A percentile compares a stretch with the other conserved stretches of the same genome.
Evolutionary conservation across 805 yeast genomes (phyloP).

Genomic region (Ogataea neopini): DNA sequence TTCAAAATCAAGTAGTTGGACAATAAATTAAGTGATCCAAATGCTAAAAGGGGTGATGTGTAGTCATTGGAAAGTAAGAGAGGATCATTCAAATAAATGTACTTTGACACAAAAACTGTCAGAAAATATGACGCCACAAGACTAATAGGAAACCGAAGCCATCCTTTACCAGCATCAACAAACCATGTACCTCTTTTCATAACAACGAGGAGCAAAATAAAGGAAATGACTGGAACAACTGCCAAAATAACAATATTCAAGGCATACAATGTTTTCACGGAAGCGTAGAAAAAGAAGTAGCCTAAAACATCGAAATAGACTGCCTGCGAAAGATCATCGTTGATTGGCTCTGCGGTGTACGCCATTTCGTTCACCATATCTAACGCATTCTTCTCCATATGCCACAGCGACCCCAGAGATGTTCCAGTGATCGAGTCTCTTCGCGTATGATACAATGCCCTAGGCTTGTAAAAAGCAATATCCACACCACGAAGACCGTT

Average conservation of each 20-base stretch:
- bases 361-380: constrained; percentile 56
- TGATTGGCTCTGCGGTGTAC: constrained; percentile 32
- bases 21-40: constrained; percentile 49
- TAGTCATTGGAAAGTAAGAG: constrained; percentile 52
- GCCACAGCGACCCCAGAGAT: constrained; percentile 72
- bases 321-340: constrained; percentile 44
- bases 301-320: constrained; percentile 69
- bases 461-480: constrained; percentile 84
- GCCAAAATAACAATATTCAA: constrained; percentile 54
- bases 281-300: constrained; percentile 50
- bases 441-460: constrained; percentile 79
- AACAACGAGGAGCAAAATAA: constrained; percentile 49
- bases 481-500: constrained; percentile 83
- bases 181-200: constrained; percentile 50
- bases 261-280: constrained; percentile 50
- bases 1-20: constrained; percentile 59
- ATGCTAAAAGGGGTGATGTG: constrained; percentile 49
- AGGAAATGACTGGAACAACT: constrained; percentile 53
- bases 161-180: constrained; percentile 42
- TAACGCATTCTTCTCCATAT: constrained; percentile 73
- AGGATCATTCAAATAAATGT: constrained; percentile 47
- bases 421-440: constrained; percentile 69
- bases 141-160: constrained; percentile 62
- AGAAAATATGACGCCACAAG: constrained; percentile 44
- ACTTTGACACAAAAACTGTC: constrained; percentile 38